Evolutionary conservation across 78 protist species (phyloP).

Genomic region (Monocercomonoides exilis): DNA sequence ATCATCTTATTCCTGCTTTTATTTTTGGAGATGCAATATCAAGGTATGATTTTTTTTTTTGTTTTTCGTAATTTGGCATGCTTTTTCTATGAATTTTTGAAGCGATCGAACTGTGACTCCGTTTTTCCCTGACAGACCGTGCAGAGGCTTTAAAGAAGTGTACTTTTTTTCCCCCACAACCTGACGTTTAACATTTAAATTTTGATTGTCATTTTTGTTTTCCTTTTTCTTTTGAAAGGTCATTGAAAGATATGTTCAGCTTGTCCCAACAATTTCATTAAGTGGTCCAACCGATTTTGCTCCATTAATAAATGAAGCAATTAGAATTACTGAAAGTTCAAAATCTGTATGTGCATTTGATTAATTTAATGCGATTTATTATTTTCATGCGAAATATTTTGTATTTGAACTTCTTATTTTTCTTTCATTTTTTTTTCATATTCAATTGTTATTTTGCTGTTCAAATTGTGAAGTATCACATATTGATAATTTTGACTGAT

Average conservation of each 20-base stretch:
- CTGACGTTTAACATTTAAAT: too few relatives aligned
- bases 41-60: background rate
- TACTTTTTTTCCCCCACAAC: too few relatives aligned
- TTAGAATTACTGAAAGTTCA: background rate
- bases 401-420: too few relatives aligned
- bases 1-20: background rate
- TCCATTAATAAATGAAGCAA: background rate
- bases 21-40: background rate
- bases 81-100: too few relatives aligned
- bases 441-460: background rate
- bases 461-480: too few relatives aligned
- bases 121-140: background rate
- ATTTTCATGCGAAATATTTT: background rate
- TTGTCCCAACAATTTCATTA: background rate
- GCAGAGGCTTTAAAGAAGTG: too few relatives aligned
- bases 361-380: background rate
- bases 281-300: background rate
- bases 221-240: background rate
- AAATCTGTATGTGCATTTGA: background rate
- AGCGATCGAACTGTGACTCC: too few relatives aligned
- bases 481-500: slow-evolving; percentile 14
- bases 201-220: too few relatives aligned
- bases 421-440: background rate
- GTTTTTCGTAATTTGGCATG: background rate
- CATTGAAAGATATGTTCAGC: background rate